Conservation (phyloP, 768 basidiomycete genomes). For the Rhodotorula toruloides region DNA sequence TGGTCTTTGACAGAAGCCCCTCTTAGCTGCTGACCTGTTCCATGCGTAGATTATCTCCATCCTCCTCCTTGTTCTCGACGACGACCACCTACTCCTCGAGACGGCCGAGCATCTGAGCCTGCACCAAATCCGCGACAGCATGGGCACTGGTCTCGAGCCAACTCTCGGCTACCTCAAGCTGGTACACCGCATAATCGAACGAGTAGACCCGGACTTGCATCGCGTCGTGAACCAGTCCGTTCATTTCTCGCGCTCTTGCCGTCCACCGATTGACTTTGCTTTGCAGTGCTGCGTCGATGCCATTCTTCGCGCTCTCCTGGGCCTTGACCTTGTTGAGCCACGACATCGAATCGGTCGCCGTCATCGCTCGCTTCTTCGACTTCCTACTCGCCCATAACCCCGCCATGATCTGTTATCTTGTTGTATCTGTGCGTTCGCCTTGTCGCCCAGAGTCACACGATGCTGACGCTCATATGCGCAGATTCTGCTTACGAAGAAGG, state of each 20-base stretch:
- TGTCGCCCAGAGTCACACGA: neutral
- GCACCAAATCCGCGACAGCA: conserved; percentile 49
- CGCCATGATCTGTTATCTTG: conserved; percentile 49
- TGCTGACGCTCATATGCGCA: conserved; percentile 16
- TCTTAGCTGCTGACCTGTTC: neutral
- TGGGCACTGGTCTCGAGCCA: conserved; percentile 49
- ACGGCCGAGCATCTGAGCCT: conserved; percentile 46
- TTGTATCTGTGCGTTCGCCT: conserved; percentile 48
- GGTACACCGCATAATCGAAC: conserved; percentile 47
- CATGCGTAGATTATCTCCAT: conserved; percentile 50
- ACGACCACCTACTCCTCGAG: conserved; percentile 21
- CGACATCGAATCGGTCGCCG: conserved; percentile 48
- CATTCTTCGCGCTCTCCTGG: conserved; percentile 52
- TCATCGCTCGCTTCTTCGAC: conserved; percentile 50
- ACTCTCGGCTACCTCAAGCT: conserved; percentile 50
- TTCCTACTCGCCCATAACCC: conserved; percentile 51
- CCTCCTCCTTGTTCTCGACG: conserved; percentile 40
- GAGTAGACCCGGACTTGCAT: conserved; percentile 47
- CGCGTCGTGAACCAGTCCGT: conserved; percentile 45
- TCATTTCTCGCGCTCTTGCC: neutral
- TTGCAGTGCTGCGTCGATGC: conserved; percentile 46
- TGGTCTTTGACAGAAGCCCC: neutral
- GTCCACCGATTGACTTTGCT: neutral
- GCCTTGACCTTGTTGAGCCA: conserved; percentile 50
- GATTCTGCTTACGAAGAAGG: conserved; percentile 49